Conservation (phyloP, 2,329 filamentous ascomycete species). For the Keithomyces neogunnii region DNA sequence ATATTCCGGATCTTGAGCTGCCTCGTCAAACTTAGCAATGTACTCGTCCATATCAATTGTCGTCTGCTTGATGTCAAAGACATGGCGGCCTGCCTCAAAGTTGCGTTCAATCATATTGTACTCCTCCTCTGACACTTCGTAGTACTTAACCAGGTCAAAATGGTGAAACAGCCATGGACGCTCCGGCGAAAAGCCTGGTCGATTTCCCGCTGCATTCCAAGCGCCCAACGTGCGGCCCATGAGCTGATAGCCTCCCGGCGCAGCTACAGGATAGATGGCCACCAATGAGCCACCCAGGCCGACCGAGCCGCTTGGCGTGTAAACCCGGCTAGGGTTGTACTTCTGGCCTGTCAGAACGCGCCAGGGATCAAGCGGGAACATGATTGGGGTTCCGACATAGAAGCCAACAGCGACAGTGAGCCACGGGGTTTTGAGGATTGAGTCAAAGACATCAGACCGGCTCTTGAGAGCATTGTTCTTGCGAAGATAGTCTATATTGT, state of each 20-base stretch:
- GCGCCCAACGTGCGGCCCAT: conserved; percentile 22
- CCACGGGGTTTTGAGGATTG: conserved; percentile 22
- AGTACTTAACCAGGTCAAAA: conserved; percentile 26
- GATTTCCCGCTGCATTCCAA: conserved; percentile 25
- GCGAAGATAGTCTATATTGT: conserved; percentile 44
- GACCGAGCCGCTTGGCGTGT: conserved; percentile 27
- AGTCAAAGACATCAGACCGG: conserved; percentile 22
- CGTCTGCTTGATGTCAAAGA: conserved; percentile 15
- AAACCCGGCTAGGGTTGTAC: conserved; percentile 25
- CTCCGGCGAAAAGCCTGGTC: conserved; percentile 17
- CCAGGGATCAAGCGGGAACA: conserved; percentile 10
- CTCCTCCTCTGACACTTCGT: conserved; percentile 23
- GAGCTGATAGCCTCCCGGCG: conserved; percentile 31
- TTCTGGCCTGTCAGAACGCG: conserved; percentile 17
- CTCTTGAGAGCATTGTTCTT: conserved; percentile 26
- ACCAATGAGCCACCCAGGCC: conserved; percentile 26
- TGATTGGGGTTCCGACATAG: conserved; percentile 24
- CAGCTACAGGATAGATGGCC: conserved; percentile 27
- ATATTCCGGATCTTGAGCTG: neutral
- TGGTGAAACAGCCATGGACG: conserved; percentile 28
- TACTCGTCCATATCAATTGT: neutral
- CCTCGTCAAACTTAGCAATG: conserved; percentile 7
- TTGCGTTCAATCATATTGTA: conserved; percentile 19
- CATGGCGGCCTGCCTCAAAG: conserved; percentile 22
- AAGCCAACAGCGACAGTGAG: conserved; percentile 14